These are phyloP conservation scores for Penicillium egyptiacum DNA, from an alignment of 495 filamentous ascomycete species.

Conservation along the genomic window DNA sequence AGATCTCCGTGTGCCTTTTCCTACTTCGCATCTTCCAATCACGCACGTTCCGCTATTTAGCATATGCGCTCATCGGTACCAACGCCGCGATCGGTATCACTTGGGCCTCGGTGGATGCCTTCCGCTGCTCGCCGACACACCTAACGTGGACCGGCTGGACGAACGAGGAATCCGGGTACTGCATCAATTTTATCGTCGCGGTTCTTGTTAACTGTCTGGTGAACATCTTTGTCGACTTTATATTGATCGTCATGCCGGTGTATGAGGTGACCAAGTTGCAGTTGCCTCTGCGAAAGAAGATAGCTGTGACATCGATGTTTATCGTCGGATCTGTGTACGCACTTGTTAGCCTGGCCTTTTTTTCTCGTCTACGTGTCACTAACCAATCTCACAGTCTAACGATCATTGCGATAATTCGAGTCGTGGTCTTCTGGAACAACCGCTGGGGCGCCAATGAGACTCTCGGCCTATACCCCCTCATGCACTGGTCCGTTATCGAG, in stretches of 20 bases:
- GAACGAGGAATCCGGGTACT: constrained; percentile 23
- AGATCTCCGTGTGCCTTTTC: constrained; percentile 53
- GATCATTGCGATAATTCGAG: constrained; percentile 31
- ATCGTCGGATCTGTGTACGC: constrained; percentile 33
- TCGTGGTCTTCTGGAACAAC: constrained; percentile 33
- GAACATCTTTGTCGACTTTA: constrained; percentile 33
- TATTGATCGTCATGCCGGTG: constrained; percentile 33
- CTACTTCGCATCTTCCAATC: constrained; percentile 43
- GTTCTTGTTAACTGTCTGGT: constrained; percentile 32
- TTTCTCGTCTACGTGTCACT: background rate
- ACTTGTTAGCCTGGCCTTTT: background rate
- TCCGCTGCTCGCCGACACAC: constrained; percentile 36
- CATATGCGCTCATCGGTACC: constrained; percentile 34
- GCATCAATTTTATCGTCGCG: constrained; percentile 30
- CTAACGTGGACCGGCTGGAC: constrained; percentile 36
- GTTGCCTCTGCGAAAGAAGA: constrained; percentile 32
- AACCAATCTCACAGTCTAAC: constrained; percentile 20
- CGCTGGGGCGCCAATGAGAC: constrained; percentile 29
- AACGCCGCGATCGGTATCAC: constrained; percentile 35
- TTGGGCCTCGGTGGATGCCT: constrained; percentile 31
- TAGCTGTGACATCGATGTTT: constrained; percentile 37
- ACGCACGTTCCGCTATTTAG: constrained; percentile 30
- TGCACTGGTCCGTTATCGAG: constrained; percentile 37
- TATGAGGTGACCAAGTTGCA: constrained; percentile 35
- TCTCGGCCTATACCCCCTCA: constrained; percentile 28